Evolutionary conservation across 2,329 filamentous ascomycete genomes (phyloP).

Genomic region (Ascochyta lentis): DNA sequence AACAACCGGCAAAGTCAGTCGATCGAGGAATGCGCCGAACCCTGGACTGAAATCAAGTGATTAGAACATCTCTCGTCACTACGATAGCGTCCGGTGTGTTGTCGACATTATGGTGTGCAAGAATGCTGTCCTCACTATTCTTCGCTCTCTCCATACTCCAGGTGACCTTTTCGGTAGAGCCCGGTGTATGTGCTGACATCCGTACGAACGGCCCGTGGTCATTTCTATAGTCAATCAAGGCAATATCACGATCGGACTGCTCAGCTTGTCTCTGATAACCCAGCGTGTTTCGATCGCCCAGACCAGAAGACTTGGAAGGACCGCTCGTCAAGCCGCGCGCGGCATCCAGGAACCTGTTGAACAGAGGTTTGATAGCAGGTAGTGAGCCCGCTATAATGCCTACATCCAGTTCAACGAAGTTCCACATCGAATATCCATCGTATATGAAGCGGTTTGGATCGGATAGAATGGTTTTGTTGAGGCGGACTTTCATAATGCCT

Average conservation of each 20-base stretch:
- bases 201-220: neutral
- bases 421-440: slow-evolving; percentile 54
- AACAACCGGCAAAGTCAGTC: too few species aligned
- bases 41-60: too few species aligned
- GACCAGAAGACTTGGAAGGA: neutral
- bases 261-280: neutral
- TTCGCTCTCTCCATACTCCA: neutral
- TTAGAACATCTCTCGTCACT: too few species aligned
- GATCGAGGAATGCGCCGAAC: too few species aligned
- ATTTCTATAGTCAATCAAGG: neutral
- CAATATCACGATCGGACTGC: neutral
- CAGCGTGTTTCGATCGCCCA: neutral
- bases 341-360: slow-evolving; percentile 34
- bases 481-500: slow-evolving; percentile 51
- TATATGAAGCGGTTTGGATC: slow-evolving; percentile 46
- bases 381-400: slow-evolving; percentile 52
- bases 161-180: neutral
- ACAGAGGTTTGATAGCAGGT: slow-evolving; percentile 48
- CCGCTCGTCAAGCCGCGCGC: slow-evolving; percentile 1
- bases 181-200: neutral
- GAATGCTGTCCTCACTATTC: slow-evolving; percentile 5
- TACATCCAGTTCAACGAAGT: slow-evolving; percentile 53
- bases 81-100: too few species aligned
- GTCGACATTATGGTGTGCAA: neutral
- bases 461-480: slow-evolving; percentile 45